Conservation (phyloP, 2,329 filamentous ascomycete genomes). For the Diaporthe vexans region DNA sequence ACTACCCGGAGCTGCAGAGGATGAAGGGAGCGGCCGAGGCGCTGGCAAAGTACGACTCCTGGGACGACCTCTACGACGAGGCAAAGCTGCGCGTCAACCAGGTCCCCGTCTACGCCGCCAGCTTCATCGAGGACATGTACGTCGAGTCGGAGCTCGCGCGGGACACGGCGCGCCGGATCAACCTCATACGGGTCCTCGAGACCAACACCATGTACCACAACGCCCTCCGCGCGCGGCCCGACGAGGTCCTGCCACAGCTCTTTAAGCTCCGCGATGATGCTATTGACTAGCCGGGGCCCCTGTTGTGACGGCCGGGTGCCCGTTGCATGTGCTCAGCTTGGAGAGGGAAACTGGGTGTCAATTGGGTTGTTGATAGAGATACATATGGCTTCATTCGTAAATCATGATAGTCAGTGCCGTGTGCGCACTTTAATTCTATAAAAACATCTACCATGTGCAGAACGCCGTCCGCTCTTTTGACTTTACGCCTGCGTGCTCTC, state of each 20-base stretch:
- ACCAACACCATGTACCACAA: conserved; percentile 89
- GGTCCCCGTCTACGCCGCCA: conserved; percentile 77
- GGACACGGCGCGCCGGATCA: conserved; percentile 78
- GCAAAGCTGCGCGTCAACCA: conserved; percentile 72
- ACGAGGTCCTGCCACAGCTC: conserved; percentile 82
- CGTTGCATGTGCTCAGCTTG: background rate
- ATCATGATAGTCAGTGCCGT: conserved; percentile 44
- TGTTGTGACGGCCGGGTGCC: background rate
- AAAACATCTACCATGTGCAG: conserved; percentile 14
- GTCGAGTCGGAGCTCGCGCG: conserved; percentile 74
- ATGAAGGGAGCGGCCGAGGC: conserved; percentile 78
- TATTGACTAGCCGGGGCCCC: conserved; percentile 60
- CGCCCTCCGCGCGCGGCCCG: conserved; percentile 78
- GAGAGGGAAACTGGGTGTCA: background rate
- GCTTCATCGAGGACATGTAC: conserved; percentile 80
- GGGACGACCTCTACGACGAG: conserved; percentile 75
- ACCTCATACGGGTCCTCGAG: conserved; percentile 82
- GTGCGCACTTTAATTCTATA: conserved; percentile 43
- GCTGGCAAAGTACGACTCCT: conserved; percentile 71
- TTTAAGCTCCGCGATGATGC: conserved; percentile 82
- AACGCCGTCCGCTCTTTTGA: background rate
- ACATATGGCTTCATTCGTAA: conserved; percentile 35
- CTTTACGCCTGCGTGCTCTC: conserved; percentile 14
- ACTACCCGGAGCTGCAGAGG: conserved; percentile 80
- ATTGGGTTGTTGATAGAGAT: conserved; percentile 1